phyloP scores from a whole-genome alignment of 306 rosid genomes.

The Canavalia gladiata region DNA sequence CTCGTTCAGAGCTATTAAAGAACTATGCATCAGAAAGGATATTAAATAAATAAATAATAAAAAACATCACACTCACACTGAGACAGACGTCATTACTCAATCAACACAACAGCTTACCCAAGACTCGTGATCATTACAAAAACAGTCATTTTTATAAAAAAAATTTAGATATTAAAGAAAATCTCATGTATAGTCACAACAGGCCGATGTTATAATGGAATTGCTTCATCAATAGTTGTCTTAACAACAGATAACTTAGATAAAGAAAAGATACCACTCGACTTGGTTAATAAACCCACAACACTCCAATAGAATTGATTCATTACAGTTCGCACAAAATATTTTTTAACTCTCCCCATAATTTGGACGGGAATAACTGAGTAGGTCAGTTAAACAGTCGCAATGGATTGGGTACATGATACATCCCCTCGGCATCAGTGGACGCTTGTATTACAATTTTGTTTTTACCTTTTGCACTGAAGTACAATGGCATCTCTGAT shows the following conservation, averaged over 20 bases:
- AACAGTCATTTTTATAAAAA: not conserved
- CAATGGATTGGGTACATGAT: not conserved
- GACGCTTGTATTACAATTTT: not conserved
- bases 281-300: not conserved
- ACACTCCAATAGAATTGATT: not conserved
- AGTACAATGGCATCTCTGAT: not conserved
- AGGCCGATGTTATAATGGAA: not conserved
- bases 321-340: not conserved
- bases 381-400: not conserved
- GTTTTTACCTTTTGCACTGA: not conserved
- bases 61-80: not conserved
- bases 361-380: constrained; percentile 8
- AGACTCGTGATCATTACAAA: constrained; percentile 11
- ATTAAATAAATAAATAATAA: not conserved
- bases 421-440: not conserved
- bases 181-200: not conserved
- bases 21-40: constrained; percentile 29
- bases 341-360: constrained; percentile 6
- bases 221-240: not conserved
- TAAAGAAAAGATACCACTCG: constrained; percentile 6
- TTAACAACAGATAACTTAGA: not conserved
- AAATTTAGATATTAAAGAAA: constrained; percentile 9
- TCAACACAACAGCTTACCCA: not conserved
- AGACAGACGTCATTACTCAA: not conserved
- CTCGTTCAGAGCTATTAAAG: constrained; percentile 81